Percentiles rank a stretch among this genome's conserved stretches.
phyloP scores from a whole-genome alignment of 2,329 filamentous ascomycete genomes.

The Akanthomyces muscarius region DNA sequence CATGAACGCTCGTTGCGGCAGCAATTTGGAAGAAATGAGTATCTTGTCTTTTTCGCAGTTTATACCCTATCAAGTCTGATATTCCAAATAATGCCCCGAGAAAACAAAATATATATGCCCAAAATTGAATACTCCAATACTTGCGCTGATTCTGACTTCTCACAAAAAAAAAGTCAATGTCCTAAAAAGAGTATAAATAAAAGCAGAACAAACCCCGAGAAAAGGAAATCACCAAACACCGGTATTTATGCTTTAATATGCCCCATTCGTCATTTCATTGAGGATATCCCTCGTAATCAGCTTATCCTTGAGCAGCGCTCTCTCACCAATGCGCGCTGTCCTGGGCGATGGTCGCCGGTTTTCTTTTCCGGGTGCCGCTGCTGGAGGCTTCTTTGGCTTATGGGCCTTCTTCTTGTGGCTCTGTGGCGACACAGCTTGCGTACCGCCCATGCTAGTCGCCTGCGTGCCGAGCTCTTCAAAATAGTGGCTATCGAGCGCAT shows the following conservation, averaged over 20 bases:
- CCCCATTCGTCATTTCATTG: slow-evolving; percentile 60
- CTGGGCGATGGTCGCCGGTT: slow-evolving; percentile 48
- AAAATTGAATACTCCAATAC: slow-evolving; percentile 18
- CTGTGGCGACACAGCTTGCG: slow-evolving; percentile 26
- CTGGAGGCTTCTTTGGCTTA: slow-evolving; percentile 18
- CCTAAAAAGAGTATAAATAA: neutral
- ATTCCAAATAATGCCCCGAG: slow-evolving; percentile 16
- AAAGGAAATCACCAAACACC: slow-evolving; percentile 7
- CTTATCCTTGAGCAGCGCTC: slow-evolving; percentile 60
- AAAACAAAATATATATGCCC: slow-evolving; percentile 14
- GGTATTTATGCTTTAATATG: slow-evolving; percentile 28
- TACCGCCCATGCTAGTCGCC: slow-evolving; percentile 27
- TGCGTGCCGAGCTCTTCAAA: slow-evolving; percentile 59
- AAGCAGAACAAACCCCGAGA: neutral
- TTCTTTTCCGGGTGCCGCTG: slow-evolving; percentile 36
- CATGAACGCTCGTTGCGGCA: neutral
- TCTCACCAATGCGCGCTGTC: slow-evolving; percentile 55
- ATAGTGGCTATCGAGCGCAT: slow-evolving; percentile 62
- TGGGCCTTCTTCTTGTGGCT: slow-evolving; percentile 24
- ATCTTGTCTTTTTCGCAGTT: neutral
- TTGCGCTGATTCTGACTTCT: neutral
- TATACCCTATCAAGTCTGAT: slow-evolving; percentile 4
- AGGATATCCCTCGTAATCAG: slow-evolving; percentile 72
- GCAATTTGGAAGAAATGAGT: neutral
- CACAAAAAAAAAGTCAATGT: neutral